phyloP scores from a whole-genome alignment of 495 filamentous ascomycete genomes.

The Parathielavia hyrcaniae region DNA sequence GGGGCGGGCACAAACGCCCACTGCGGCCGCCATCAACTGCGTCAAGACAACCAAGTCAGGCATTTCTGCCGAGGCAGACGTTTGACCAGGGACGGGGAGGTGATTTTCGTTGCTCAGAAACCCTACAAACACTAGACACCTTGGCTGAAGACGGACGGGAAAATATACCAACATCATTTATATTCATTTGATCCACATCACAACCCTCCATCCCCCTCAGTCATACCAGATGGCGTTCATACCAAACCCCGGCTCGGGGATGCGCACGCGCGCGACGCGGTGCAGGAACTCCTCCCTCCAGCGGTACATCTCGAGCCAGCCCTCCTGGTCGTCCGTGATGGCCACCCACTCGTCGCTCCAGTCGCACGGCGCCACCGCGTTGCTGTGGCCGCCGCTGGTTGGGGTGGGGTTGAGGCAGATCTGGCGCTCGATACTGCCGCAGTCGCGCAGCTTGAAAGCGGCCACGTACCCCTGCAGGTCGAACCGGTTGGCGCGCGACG shows the following conservation, averaged over 20 bases:
- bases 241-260: conserved; percentile 74
- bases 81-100: too few relatives aligned
- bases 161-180: too few relatives aligned
- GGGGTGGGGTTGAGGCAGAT: conserved; percentile 75
- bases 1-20: too few relatives aligned
- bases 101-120: too few relatives aligned
- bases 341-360: conserved; percentile 83
- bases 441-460: conserved; percentile 63
- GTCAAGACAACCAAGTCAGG: too few relatives aligned
- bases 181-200: background rate
- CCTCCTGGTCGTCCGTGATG: conserved; percentile 76
- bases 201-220: conserved; percentile 29
- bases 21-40: too few relatives aligned
- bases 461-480: conserved; percentile 73
- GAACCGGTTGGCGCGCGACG: conserved; percentile 68
- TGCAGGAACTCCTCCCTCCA: conserved; percentile 73
- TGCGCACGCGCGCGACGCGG: conserved; percentile 64
- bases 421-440: conserved; percentile 67
- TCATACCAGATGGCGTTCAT: conserved; percentile 93
- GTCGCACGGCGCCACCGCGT: conserved; percentile 70
- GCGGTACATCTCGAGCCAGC: conserved; percentile 78
- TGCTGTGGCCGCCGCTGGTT: conserved; percentile 78
- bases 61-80: too few relatives aligned
- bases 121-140: too few relatives aligned
- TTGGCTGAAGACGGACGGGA: too few relatives aligned